phyloP scores from a whole-genome alignment of 2,329 filamentous ascomycete species.

The Claviceps lovelessii region DNA sequence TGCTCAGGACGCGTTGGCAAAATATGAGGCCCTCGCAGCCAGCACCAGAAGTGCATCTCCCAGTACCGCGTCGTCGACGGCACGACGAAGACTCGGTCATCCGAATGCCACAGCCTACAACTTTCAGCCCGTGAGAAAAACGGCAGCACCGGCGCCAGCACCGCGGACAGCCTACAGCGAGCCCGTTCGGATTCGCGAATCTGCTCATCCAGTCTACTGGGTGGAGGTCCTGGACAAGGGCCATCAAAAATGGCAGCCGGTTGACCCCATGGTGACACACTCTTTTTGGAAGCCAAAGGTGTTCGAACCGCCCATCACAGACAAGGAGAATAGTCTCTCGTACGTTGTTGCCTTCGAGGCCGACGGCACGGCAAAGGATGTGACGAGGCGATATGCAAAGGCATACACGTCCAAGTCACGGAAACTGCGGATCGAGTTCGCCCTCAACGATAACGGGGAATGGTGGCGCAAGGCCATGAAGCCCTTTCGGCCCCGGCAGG shows the following conservation, averaged over 20 bases:
- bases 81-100: slow-evolving; percentile 36
- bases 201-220: slow-evolving; percentile 78
- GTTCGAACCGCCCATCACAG: slow-evolving; percentile 71
- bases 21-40: slow-evolving; percentile 24
- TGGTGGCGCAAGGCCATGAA: slow-evolving; percentile 43
- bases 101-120: slow-evolving; percentile 39
- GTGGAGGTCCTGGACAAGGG: slow-evolving; percentile 78
- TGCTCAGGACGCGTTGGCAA: slow-evolving; percentile 9
- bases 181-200: slow-evolving; percentile 45
- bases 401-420: slow-evolving; percentile 84
- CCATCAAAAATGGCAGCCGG: slow-evolving; percentile 80
- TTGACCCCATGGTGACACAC: slow-evolving; percentile 72
- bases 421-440: slow-evolving; percentile 58
- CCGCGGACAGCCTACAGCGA: slow-evolving; percentile 18
- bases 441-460: slow-evolving; percentile 30
- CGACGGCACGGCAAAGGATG: slow-evolving; percentile 64
- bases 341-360: slow-evolving; percentile 81
- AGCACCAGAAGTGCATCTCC: slow-evolving; percentile 19
- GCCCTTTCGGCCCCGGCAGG: slow-evolving; percentile 26
- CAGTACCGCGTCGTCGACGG: slow-evolving; percentile 17
- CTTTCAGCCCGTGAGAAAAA: slow-evolving; percentile 26
- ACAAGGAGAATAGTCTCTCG: slow-evolving; percentile 59
- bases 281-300: slow-evolving; percentile 58
- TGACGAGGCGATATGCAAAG: slow-evolving; percentile 77
- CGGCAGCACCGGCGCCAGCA: slow-evolving; percentile 9